Evolutionary conservation across 169 alveolate species (phyloP).

Genomic region (Plasmodium yoelii): DNA sequence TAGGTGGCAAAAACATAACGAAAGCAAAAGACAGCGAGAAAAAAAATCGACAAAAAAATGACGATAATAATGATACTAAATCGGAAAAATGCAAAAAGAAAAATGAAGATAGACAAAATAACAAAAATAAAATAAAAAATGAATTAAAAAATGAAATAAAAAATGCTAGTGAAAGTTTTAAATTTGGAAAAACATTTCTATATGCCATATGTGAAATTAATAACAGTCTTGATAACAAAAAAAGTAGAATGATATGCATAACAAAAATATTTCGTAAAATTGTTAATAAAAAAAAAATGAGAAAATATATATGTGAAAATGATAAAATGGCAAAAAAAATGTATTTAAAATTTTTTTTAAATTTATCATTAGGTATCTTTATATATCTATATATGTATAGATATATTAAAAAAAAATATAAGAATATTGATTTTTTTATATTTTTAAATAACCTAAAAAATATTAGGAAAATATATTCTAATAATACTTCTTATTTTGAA

Average conservation of each 20-base stretch:
- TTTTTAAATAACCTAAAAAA: slow-evolving; percentile 64
- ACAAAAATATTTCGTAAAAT: slow-evolving; percentile 74
- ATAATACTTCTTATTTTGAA: slow-evolving; percentile 34
- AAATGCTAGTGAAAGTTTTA: neutral
- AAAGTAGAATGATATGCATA: slow-evolving; percentile 43
- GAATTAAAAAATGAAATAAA: neutral
- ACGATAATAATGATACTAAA: neutral
- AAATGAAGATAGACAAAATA: neutral
- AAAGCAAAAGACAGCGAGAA: neutral
- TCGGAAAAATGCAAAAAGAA: neutral
- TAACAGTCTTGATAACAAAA: slow-evolving; percentile 24
- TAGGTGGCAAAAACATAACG: slow-evolving; percentile 1
- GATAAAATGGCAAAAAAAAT: slow-evolving; percentile 42
- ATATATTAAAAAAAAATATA: slow-evolving; percentile 41
- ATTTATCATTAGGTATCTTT: slow-evolving; percentile 71
- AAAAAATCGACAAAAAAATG: neutral
- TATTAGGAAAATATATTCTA: slow-evolving; percentile 34
- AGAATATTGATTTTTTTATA: slow-evolving; percentile 50
- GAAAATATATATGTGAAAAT: slow-evolving; percentile 72
- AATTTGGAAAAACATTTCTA: slow-evolving; percentile 40
- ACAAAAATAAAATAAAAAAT: neutral
- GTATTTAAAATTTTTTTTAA: slow-evolving; percentile 48
- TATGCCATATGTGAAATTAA: slow-evolving; percentile 55
- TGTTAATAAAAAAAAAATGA: slow-evolving; percentile 40
- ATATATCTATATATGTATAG: slow-evolving; percentile 48